Evolutionary conservation across 2,329 filamentous ascomycete genomes (phyloP).

Genomic region (Sodiomyces alkalinus): DNA sequence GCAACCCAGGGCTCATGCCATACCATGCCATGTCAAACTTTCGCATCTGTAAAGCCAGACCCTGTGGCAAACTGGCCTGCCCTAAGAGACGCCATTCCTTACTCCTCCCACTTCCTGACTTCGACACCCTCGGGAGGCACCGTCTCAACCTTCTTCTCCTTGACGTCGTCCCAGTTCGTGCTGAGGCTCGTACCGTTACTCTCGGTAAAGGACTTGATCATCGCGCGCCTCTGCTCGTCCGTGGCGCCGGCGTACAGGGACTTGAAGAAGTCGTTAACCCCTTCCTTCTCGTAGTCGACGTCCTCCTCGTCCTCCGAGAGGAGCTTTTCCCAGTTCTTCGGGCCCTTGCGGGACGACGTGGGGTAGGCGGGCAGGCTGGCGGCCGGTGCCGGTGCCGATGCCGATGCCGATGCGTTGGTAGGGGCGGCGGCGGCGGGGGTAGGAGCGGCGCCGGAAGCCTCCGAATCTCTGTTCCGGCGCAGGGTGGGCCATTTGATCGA

Average conservation of each 20-base stretch:
- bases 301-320: constrained; percentile 38
- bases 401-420: not conserved
- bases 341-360: constrained; percentile 67
- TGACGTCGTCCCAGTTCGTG: constrained; percentile 82
- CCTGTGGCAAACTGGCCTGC: no score
- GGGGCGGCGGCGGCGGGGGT: constrained; percentile 1
- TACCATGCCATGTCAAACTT: no score
- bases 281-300: constrained; percentile 42
- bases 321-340: constrained; percentile 87
- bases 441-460: constrained; percentile 1
- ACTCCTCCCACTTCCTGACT: constrained; percentile 50
- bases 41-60: no score
- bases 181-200: constrained; percentile 87
- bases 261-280: constrained; percentile 79
- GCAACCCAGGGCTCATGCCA: no score
- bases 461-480: constrained; percentile 2
- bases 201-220: constrained; percentile 95
- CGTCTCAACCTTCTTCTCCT: constrained; percentile 54
- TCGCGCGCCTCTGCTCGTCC: constrained; percentile 72
- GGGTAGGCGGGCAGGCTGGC: constrained; percentile 50
- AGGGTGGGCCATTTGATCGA: constrained; percentile 52
- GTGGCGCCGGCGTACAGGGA: constrained; percentile 64
- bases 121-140: constrained; percentile 63
- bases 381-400: constrained; percentile 2
- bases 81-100: no score